Evolutionary conservation across 306 rosid species (phyloP), one percentile per base, ranked within the genome.

Genomic region (Vigna nakashimae): DNA sequence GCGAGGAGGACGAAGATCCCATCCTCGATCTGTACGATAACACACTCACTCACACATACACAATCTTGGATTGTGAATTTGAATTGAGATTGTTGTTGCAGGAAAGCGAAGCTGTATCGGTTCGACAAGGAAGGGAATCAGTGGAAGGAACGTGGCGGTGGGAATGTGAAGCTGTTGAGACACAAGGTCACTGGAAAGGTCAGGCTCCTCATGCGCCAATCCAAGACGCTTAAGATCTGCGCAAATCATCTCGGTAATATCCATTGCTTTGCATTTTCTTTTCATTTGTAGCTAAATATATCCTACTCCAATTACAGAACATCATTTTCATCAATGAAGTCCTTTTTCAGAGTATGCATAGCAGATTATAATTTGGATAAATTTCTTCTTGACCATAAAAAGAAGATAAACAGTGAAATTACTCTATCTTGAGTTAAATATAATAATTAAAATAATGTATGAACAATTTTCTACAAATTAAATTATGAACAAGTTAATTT

Each of bases 1-100:
- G 95, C 12, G 97, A 92, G 73, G 95, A 92, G 77, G 80, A 92
- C 55, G 97, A 92, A 52, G 91, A 90, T 1, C 59, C 88, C 17
- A 43, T 56, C 12, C 68, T 62, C 24, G 68, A 62, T 32, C 46
- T 62, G 68, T 62, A 62, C 3, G 64, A 13, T 5, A 26, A 7
- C 59, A 56, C 62, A 20, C 15, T 2, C 62, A 9, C 30, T 22
- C 64, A 20, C 32, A 30, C 32, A 30, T 4, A 30, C 32, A 30
- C 5, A 30, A 30, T 30, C 32, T 30, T 30, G 36, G 0, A 26
- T 22, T 56, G 4, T 16, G 55, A 50, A 1, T 50, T 50, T 22
- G 34, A 22, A 56, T 56, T 22, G 15, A 4, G 32, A 56, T 22
- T 24, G 64, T 24, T 58, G 9, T 9, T 26, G 6, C 3, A 60